Evolutionary conservation across 495 filamentous ascomycete species (phyloP).

Genomic region (Aspergillus hancockii): DNA sequence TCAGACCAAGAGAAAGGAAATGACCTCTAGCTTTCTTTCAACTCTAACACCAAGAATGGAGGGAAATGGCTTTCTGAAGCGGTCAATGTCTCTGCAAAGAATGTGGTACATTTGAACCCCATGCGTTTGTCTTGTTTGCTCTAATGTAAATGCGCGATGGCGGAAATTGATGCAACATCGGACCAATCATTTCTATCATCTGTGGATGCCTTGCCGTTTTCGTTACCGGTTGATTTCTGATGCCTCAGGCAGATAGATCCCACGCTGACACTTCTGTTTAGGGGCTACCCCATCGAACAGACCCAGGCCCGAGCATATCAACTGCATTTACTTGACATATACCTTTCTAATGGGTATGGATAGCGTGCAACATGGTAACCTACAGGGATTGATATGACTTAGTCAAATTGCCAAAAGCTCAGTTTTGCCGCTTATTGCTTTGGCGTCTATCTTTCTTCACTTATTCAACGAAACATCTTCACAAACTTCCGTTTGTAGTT

Average conservation of each 20-base stretch:
- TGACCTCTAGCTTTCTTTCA: not conserved
- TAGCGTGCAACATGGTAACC: not conserved
- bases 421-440: not conserved
- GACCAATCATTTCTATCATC: conserved; percentile 1
- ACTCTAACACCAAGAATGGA: not conserved
- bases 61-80: not conserved
- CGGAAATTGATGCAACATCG: conserved; percentile 9
- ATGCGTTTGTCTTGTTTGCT: conserved; percentile 8
- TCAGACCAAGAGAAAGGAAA: not conserved
- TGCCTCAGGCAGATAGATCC: conserved; percentile 1
- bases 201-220: not conserved
- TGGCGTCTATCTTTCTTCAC: not conserved
- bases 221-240: not conserved
- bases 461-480: not conserved
- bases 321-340: not conserved
- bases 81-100: not conserved
- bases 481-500: not conserved
- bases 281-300: too few species aligned
- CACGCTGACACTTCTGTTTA: not conserved
- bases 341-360: too few species aligned
- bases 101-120: conserved; percentile 5
- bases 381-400: not conserved
- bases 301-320: not conserved
- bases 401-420: not conserved
- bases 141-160: conserved; percentile 1